phyloP scores from a whole-genome alignment of 129 eudicot species.

The Tagetes patula region DNA sequence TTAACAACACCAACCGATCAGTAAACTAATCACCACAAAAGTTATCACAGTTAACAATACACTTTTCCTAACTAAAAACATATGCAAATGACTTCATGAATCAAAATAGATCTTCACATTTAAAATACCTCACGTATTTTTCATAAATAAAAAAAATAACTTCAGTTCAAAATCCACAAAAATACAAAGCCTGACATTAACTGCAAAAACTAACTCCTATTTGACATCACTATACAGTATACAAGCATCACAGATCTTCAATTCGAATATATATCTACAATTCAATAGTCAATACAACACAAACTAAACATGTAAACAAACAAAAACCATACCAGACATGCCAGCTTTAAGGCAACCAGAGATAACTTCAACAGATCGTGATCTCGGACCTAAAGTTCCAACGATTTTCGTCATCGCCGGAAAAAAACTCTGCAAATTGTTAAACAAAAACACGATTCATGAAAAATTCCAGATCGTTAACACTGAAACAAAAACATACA shows the following conservation, averaged over 20 bases:
- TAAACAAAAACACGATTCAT: not conserved
- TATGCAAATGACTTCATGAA: not conserved
- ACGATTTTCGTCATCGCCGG: constrained; percentile 95
- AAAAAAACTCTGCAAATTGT: constrained; percentile 57
- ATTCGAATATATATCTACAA: not conserved
- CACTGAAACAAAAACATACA: not conserved
- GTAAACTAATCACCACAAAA: constrained; percentile 9
- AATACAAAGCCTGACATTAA: not conserved
- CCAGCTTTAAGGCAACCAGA: constrained; percentile 79
- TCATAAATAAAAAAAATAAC: not conserved
- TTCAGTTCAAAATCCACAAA: not conserved
- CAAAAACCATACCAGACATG: constrained; percentile 57
- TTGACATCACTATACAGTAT: constrained; percentile 12
- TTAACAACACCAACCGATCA: constrained; percentile 9
- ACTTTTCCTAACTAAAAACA: not conserved
- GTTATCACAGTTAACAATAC: constrained; percentile 3
- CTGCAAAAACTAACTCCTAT: not conserved
- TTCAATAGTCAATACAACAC: not conserved
- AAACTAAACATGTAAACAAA: not conserved
- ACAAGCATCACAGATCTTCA: constrained; percentile 19
- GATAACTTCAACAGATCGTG: constrained; percentile 76
- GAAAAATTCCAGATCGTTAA: constrained; percentile 3
- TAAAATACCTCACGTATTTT: not conserved
- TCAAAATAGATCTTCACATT: not conserved
- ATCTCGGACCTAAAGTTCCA: constrained; percentile 81